Conservation (phyloP, 257 asterid genomes). For the Salvia rosmarinus region DNA sequence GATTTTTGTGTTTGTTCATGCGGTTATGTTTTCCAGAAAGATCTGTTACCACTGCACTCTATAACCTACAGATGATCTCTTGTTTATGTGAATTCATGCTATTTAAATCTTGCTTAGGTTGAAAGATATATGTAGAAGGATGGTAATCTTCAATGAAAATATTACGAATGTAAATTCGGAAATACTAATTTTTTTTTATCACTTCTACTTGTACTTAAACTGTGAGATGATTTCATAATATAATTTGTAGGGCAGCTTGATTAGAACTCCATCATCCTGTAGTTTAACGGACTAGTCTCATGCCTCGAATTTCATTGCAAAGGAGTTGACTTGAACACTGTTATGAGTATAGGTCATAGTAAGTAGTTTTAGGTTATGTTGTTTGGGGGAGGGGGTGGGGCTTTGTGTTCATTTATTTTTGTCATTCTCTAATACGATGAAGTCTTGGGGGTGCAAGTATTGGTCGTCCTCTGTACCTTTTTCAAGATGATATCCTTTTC, state of each 20-base stretch:
- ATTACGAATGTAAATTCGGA: slow-evolving; percentile 11
- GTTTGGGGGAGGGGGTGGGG: too few relatives aligned
- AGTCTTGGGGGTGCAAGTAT: too few relatives aligned
- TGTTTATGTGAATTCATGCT: slow-evolving; percentile 14
- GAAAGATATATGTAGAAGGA: neutral
- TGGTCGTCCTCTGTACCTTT: too few relatives aligned
- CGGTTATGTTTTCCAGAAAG: slow-evolving; percentile 22
- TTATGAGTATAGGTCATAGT: neutral
- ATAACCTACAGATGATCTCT: slow-evolving; percentile 17
- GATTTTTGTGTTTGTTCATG: slow-evolving; percentile 19
- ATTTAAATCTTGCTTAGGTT: slow-evolving; percentile 27
- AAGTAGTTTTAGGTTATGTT: neutral
- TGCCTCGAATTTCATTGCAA: too few relatives aligned
- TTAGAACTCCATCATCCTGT: neutral
- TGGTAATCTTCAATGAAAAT: slow-evolving; percentile 16
- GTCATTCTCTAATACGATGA: too few relatives aligned
- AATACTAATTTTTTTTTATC: neutral
- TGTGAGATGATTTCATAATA: slow-evolving; percentile 17
- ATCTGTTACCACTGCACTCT: slow-evolving; percentile 32
- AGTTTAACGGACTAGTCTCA: neutral
- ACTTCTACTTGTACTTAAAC: slow-evolving; percentile 19
- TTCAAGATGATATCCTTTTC: too few relatives aligned
- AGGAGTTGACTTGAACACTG: too few relatives aligned
- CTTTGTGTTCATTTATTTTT: too few relatives aligned
- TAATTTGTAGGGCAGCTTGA: slow-evolving; percentile 7